phyloP scores from a whole-genome alignment of 306 rosid species.

The Morella rubra region DNA sequence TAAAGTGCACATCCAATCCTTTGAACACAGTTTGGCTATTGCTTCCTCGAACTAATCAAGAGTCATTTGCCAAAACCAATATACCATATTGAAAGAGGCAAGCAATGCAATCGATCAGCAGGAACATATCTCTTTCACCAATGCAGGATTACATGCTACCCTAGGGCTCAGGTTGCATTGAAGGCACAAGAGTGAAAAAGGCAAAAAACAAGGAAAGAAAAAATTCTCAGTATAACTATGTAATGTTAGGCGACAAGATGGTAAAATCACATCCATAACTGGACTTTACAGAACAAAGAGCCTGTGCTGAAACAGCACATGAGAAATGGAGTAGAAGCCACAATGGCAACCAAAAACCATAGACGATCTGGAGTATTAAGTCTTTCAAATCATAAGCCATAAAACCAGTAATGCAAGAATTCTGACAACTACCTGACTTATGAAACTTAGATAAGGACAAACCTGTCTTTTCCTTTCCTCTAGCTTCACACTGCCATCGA shows the following conservation, averaged over 20 bases:
- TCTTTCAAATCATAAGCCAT: no score
- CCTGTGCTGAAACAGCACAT: neutral
- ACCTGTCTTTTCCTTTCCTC: slow-evolving; percentile 87
- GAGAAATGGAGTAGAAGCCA: neutral
- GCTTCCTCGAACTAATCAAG: neutral
- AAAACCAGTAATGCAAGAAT: no score
- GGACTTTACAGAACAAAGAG: neutral
- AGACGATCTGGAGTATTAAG: neutral
- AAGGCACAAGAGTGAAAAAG: neutral
- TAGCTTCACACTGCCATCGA: slow-evolving; percentile 76
- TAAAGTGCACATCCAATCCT: neutral
- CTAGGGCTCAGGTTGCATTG: neutral
- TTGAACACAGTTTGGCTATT: neutral
- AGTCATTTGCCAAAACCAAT: neutral
- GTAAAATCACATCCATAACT: neutral
- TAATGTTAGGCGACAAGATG: neutral
- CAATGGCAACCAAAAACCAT: neutral
- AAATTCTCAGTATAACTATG: neutral
- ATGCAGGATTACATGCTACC: neutral
- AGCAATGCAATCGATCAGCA: neutral
- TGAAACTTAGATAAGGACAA: slow-evolving; percentile 17
- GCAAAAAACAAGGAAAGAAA: neutral
- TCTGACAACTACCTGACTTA: neutral
- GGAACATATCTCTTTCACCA: neutral
- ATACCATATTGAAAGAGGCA: neutral